Conservation (phyloP, 441 rosid species). For the Erysimum cheiri region DNA sequence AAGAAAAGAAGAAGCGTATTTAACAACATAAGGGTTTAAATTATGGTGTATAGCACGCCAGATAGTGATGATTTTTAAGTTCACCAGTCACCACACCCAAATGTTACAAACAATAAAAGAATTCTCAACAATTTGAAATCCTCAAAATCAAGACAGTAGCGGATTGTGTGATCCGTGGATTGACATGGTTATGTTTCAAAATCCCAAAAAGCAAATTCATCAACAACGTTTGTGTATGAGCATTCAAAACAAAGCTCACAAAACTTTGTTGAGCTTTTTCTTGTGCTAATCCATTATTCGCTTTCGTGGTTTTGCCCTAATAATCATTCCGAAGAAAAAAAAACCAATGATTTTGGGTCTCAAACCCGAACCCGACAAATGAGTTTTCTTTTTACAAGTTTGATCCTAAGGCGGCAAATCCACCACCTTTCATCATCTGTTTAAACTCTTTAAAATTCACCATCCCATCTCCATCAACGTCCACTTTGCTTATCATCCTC, state of each 20-base stretch:
- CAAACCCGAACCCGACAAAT: constrained; percentile 30
- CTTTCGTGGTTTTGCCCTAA: constrained; percentile 37
- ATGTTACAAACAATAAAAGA: constrained; percentile 25
- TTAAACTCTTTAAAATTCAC: constrained; percentile 82
- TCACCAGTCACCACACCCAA: constrained; percentile 8
- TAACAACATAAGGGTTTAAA: background rate
- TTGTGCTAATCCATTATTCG: constrained; percentile 28
- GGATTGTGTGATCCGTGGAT: constrained; percentile 12
- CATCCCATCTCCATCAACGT: constrained; percentile 92
- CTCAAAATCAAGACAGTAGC: constrained; percentile 13
- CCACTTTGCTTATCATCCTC: constrained; percentile 83
- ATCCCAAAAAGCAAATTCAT: constrained; percentile 24
- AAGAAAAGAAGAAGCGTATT: no score
- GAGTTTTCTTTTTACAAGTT: constrained; percentile 28
- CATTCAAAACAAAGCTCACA: constrained; percentile 39
- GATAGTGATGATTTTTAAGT: background rate
- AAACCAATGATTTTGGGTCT: constrained; percentile 38
- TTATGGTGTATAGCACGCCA: background rate
- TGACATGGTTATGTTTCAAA: constrained; percentile 33
- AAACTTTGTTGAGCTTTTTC: constrained; percentile 17
- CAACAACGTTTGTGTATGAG: constrained; percentile 32
- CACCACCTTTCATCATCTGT: constrained; percentile 98
- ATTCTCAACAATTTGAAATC: constrained; percentile 25
- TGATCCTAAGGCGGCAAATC: constrained; percentile 79
- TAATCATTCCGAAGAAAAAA: constrained; percentile 36